Base-by-base conservation (phyloP, 1,139 yeast genomes). In the Protomyces inundatus region DNA sequence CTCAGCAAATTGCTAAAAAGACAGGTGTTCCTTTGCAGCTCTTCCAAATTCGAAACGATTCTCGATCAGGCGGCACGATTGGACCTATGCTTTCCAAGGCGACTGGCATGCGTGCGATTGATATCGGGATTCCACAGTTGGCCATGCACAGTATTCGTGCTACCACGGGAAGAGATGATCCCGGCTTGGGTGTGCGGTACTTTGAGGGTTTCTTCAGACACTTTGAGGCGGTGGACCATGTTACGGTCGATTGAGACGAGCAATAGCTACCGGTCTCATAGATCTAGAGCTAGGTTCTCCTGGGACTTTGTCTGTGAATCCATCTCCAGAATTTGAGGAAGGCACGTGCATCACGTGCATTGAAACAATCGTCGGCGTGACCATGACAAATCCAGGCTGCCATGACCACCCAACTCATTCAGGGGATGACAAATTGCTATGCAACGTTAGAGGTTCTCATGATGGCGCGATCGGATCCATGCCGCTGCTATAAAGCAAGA, bases 141-240 rank as follows among this genome's bases (percentile, higher is more conserved):
- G 87, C 96, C 64, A 91, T 91, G 98, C 98, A 91, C 74, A 87
- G 96, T 3, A 88, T 90, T 67, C 84, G 98, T 73, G 98, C 95
- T 73, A 89, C 97, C 5, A 91, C 95, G 52, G 97, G 97, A n/a
- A 78, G 91, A 50, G 80, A 79, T 67, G 98, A 91, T 75, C 81
- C 90, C 48, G 83, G 81, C 67, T 80, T 82, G 62, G 86, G 90
- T 67, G 82, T 84, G 57, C 77, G 78, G 60, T 80, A 89, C 70
- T 90, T 90, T 76, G 82, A 80, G 71, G 81, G 84, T 6, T 93
- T 82, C 74, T 90, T 84, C 73, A 84, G 81, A 69, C 73, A 78
- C 65, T 84, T 78, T 77, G 71, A 72, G 61, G 73, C 65, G 16
- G 70, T 69, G 9, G 71, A 68, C 40, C 55, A 42, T 9, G 54